Conservation (phyloP, 1,139 yeast species). For the Nematodospora anomalae region DNA sequence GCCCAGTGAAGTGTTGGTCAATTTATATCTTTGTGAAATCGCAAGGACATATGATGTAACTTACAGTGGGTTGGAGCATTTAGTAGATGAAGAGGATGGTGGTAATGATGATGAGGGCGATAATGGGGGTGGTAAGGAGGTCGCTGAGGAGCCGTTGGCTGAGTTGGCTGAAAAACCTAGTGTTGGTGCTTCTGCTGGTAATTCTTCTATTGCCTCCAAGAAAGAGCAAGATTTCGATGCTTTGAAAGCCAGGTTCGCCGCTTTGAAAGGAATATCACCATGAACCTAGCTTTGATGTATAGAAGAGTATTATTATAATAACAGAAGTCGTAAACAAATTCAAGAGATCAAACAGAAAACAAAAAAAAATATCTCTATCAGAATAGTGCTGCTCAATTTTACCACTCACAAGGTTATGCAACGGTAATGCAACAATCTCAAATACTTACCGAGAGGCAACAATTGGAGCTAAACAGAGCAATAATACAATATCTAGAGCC, state of each 20-base stretch:
- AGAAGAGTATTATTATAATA: background rate
- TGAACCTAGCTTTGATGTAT: background rate
- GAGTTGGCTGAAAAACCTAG: constrained; percentile 16
- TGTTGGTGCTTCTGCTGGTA: constrained; percentile 5
- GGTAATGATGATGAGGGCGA: constrained; percentile 18
- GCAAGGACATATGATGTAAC: constrained; percentile 80
- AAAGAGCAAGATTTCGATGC: constrained; percentile 38
- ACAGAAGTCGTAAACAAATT: background rate
- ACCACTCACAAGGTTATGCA: no score
- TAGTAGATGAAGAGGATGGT: constrained; percentile 23
- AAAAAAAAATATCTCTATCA: constrained; percentile 2
- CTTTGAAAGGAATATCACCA: constrained; percentile 33
- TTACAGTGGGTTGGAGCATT: constrained; percentile 56
- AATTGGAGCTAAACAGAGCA: constrained; percentile 54
- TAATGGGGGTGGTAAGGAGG: constrained; percentile 19
- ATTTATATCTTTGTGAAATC: constrained; percentile 72
- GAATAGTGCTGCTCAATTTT: no score
- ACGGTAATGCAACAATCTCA: constrained; percentile 11
- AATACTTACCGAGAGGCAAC: constrained; percentile 52
- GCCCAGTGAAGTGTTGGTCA: constrained; percentile 66
- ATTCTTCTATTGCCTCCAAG: constrained; percentile 13
- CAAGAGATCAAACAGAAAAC: background rate
- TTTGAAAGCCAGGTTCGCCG: constrained; percentile 48
- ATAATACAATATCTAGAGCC: constrained; percentile 55
- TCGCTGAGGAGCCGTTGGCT: constrained; percentile 18